phyloP scores from a whole-genome alignment of 805 yeast species.

The Kuraishia hungarica region DNA sequence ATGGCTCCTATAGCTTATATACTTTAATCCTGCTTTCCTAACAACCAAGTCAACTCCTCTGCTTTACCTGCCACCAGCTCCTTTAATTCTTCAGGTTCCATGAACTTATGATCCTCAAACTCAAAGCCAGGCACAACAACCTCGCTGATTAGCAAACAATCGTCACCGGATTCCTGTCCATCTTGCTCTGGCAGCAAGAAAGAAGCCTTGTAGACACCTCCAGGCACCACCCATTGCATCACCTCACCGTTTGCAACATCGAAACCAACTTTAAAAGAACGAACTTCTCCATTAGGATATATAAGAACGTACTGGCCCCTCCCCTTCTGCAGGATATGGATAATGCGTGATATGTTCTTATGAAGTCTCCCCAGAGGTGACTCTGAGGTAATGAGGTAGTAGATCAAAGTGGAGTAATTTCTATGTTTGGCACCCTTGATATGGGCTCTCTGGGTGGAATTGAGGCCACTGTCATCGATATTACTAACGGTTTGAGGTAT shows the following conservation, averaged over 20 bases:
- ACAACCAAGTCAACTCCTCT: constrained; percentile 25
- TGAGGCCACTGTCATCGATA: constrained; percentile 6
- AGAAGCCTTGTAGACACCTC: constrained; percentile 50
- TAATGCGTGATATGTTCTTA: constrained; percentile 40
- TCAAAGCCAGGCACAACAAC: constrained; percentile 60
- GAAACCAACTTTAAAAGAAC: constrained; percentile 46
- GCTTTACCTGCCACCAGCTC: constrained; percentile 31
- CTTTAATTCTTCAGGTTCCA: constrained; percentile 25
- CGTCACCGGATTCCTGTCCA: constrained; percentile 20
- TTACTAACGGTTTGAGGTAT: constrained; percentile 8
- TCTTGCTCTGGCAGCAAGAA: constrained; percentile 31
- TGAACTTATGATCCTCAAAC: constrained; percentile 40
- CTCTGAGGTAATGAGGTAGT: constrained; percentile 42
- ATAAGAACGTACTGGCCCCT: constrained; percentile 46
- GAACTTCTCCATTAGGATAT: constrained; percentile 40
- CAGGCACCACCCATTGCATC: constrained; percentile 58
- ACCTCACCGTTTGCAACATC: constrained; percentile 36
- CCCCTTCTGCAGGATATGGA: constrained; percentile 47
- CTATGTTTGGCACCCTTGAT: constrained; percentile 18
- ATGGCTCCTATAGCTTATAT: too few species aligned
- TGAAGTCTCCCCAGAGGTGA: constrained; percentile 45
- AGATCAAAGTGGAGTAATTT: constrained; percentile 41
- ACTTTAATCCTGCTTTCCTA: constrained; percentile 13
- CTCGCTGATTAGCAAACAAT: constrained; percentile 41
- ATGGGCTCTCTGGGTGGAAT: constrained; percentile 3